A percentile compares a stretch with the other conserved stretches of the same genome.
phyloP scores from a whole-genome alignment of 2,329 filamentous ascomycete species.

The Fusarium sp. region DNA sequence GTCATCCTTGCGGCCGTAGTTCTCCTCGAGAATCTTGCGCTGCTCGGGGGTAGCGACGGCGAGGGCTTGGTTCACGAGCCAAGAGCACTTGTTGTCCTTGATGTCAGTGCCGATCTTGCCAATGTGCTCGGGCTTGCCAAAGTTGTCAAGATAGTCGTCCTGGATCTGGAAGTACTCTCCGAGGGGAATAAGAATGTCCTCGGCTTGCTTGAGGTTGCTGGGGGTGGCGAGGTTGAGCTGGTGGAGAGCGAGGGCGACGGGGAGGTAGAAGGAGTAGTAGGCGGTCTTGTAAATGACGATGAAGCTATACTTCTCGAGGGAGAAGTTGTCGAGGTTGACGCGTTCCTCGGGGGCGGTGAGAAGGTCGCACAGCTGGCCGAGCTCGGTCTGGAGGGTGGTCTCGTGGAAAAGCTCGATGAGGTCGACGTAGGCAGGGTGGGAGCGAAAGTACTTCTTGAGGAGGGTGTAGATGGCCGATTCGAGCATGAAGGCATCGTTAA shows the following conservation, averaged over 20 bases:
- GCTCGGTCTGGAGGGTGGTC: constrained; percentile 91
- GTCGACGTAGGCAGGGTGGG: constrained; percentile 89
- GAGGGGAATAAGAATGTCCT: constrained; percentile 95
- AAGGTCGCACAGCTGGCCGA: constrained; percentile 94
- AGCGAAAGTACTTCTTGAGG: constrained; percentile 93
- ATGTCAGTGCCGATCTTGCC: constrained; percentile 99
- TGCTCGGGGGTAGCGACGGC: constrained; percentile 86
- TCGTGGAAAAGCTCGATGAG: constrained; percentile 98
- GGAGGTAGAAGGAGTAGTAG: constrained; percentile 99
- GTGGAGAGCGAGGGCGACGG: constrained; percentile 90
- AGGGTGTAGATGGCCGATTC: constrained; percentile 91
- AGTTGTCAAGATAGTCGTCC: constrained; percentile 99
- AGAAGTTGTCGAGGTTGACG: constrained; percentile 95
- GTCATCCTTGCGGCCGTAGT: constrained; percentile 94
- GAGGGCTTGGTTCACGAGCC: constrained; percentile 96
- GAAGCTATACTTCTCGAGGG: constrained; percentile 94
- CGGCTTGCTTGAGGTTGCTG: constrained; percentile 89
- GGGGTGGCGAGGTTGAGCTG: constrained; percentile 88
- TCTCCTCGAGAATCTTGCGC: constrained; percentile 87
- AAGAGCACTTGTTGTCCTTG: constrained; percentile 99
- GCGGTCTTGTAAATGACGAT: constrained; percentile 99
- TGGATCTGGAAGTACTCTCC: constrained; percentile 99
- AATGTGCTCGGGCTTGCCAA: constrained; percentile 90
- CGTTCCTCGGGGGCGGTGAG: constrained; percentile 95
- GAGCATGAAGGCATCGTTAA: constrained; percentile 98